Conservation (phyloP, 2,329 filamentous ascomycete genomes). For the Rutstroemia sp. region DNA sequence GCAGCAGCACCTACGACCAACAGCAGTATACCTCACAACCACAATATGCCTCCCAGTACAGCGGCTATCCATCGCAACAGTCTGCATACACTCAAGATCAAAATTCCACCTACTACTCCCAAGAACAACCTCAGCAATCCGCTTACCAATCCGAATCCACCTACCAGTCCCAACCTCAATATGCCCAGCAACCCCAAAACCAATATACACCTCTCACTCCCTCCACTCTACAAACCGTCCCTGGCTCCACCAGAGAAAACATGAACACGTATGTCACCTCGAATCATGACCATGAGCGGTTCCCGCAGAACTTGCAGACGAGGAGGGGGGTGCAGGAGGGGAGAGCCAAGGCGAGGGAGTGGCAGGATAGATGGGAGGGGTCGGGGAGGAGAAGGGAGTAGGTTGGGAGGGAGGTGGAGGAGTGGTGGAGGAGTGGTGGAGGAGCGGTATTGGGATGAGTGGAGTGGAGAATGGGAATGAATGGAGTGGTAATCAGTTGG, state of each 20-base stretch:
- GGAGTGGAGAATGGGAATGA: too few species aligned
- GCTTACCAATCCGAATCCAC: not conserved
- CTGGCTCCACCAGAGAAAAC: constrained; percentile 1
- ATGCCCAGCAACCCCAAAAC: not conserved
- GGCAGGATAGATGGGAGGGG: constrained; percentile 13
- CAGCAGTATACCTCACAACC: not conserved
- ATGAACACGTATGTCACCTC: constrained; percentile 12
- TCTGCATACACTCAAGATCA: not conserved
- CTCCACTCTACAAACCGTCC: not conserved
- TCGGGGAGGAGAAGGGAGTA: not conserved
- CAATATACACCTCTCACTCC: not conserved
- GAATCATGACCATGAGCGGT: constrained; percentile 12
- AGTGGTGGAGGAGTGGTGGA: too few species aligned
- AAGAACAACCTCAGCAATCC: not conserved
- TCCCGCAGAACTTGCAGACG: constrained; percentile 1
- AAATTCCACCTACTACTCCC: not conserved
- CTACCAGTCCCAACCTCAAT: not conserved
- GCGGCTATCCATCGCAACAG: not conserved
- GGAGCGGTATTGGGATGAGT: too few species aligned
- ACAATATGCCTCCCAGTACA: not conserved
- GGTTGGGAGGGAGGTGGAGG: too few species aligned
- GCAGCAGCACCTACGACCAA: not conserved
- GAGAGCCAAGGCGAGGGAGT: constrained; percentile 3
- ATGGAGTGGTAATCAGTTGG: too few species aligned
- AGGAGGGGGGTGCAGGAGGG: not conserved